phyloP scores from a whole-genome alignment of 2,329 filamentous ascomycete genomes.

The Aspergillus sergii region DNA sequence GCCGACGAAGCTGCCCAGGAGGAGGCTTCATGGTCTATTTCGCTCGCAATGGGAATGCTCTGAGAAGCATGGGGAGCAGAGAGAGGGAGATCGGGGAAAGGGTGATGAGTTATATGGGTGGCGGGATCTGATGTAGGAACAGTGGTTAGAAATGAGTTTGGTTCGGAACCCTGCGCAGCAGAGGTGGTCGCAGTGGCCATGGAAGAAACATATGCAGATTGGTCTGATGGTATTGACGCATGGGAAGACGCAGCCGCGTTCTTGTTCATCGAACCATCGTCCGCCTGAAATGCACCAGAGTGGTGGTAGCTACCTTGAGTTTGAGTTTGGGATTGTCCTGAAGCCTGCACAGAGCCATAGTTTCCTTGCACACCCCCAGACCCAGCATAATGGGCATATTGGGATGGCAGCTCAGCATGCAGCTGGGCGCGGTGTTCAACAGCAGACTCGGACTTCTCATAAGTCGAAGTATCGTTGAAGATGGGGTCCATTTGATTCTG shows the following conservation, averaged over 20 bases:
- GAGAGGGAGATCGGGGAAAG: slow-evolving; percentile 25
- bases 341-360: slow-evolving; percentile 19
- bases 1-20: slow-evolving; percentile 23
- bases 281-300: slow-evolving; percentile 26
- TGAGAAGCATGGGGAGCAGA: slow-evolving; percentile 30
- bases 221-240: slow-evolving; percentile 20
- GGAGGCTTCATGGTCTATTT: slow-evolving; percentile 32
- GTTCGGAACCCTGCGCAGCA: slow-evolving; percentile 14
- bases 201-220: slow-evolving; percentile 16
- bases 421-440: slow-evolving; percentile 22
- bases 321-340: slow-evolving; percentile 22
- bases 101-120: slow-evolving; percentile 27
- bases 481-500: slow-evolving; percentile 72
- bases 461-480: slow-evolving; percentile 68
- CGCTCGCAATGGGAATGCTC: slow-evolving; percentile 29
- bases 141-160: slow-evolving; percentile 28
- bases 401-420: slow-evolving; percentile 10
- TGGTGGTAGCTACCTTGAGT: slow-evolving; percentile 36
- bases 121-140: slow-evolving; percentile 28
- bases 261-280: slow-evolving; percentile 27
- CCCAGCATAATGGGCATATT: slow-evolving; percentile 19
- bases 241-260: slow-evolving; percentile 26
- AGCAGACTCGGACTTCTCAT: slow-evolving; percentile 47
- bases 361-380: slow-evolving; percentile 16
- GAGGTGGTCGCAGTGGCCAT: slow-evolving; percentile 17